phyloP scores from a whole-genome alignment of 164 flowering plant genomes.

The Cinnamomum micranthum region DNA sequence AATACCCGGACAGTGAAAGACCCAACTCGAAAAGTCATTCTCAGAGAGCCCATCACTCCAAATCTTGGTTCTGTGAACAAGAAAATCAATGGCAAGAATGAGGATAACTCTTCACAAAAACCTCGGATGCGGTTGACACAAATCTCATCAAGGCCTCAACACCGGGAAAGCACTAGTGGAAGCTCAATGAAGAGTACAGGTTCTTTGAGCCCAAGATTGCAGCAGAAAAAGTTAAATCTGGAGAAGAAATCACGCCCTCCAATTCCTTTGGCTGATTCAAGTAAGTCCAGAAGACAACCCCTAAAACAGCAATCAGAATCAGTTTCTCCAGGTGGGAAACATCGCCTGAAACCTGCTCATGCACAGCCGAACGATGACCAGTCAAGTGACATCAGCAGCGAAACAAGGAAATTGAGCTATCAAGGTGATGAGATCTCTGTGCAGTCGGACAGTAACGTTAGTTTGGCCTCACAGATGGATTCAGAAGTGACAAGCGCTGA shows the following conservation, averaged over 20 bases:
- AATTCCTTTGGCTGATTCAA: conserved; percentile 55
- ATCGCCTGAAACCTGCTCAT: conserved; percentile 32
- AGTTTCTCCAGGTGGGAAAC: conserved; percentile 61
- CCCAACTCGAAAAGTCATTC: conserved; percentile 27
- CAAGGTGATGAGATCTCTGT: conserved; percentile 44
- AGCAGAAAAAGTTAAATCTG: conserved; percentile 58
- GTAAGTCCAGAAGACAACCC: conserved; percentile 48
- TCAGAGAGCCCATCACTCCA: conserved; percentile 22
- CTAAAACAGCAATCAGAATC: conserved; percentile 40
- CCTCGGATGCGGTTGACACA: conserved; percentile 23
- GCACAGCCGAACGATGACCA: conserved; percentile 44
- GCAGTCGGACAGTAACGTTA: conserved; percentile 36
- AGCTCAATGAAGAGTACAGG: conserved; percentile 51
- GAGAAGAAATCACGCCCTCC: conserved; percentile 64
- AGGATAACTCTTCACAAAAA: conserved; percentile 9
- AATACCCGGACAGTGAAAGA: conserved; percentile 16
- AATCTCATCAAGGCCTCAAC: conserved; percentile 31
- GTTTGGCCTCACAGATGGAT: conserved; percentile 36
- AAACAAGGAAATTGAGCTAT: conserved; percentile 44
- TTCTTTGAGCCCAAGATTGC: conserved; percentile 67
- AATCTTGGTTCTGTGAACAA: conserved; percentile 29
- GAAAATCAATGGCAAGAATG: conserved; percentile 33
- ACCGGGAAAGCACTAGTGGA: conserved; percentile 38
- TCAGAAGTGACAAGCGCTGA: conserved; percentile 36
- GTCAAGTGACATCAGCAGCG: conserved; percentile 41